Evolutionary conservation across 176 grass and related monocot genomes (phyloP).

Genomic region (Musa troglodytarum): DNA sequence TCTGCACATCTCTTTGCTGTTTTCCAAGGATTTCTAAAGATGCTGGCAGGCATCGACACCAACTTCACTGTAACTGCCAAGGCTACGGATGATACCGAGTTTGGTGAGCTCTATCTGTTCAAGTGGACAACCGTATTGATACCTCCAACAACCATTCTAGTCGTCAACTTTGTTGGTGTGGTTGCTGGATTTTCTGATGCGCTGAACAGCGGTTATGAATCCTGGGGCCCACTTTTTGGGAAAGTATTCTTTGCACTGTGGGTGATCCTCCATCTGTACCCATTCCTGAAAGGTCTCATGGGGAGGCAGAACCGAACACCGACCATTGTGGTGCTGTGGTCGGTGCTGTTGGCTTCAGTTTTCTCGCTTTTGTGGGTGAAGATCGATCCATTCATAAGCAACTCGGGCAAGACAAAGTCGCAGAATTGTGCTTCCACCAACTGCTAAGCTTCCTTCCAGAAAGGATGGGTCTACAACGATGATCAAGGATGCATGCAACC

Average conservation of each 20-base stretch:
- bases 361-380: constrained; percentile 12
- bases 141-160: constrained; percentile 10
- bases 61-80: constrained; percentile 18
- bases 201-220: constrained; percentile 15
- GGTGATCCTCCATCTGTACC: constrained; percentile 15
- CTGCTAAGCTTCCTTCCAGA: not conserved
- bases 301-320: constrained; percentile 12
- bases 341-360: constrained; percentile 11
- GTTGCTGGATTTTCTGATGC: constrained; percentile 14
- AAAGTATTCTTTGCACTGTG: constrained; percentile 18
- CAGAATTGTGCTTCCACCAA: not conserved
- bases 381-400: constrained; percentile 9
- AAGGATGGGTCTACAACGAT: no score
- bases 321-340: constrained; percentile 15
- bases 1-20: constrained; percentile 15
- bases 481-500: not conserved
- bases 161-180: constrained; percentile 10
- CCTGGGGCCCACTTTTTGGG: constrained; percentile 15
- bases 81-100: not conserved
- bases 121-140: constrained; percentile 18
- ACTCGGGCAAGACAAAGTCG: not conserved
- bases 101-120: constrained; percentile 1
- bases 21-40: constrained; percentile 16
- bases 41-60: constrained; percentile 12
- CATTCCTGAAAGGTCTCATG: constrained; percentile 18